Percentiles rank a stretch among this genome's conserved stretches.
phyloP scores from a whole-genome alignment of 2,329 filamentous ascomycete species.

The Beauveria australis region DNA sequence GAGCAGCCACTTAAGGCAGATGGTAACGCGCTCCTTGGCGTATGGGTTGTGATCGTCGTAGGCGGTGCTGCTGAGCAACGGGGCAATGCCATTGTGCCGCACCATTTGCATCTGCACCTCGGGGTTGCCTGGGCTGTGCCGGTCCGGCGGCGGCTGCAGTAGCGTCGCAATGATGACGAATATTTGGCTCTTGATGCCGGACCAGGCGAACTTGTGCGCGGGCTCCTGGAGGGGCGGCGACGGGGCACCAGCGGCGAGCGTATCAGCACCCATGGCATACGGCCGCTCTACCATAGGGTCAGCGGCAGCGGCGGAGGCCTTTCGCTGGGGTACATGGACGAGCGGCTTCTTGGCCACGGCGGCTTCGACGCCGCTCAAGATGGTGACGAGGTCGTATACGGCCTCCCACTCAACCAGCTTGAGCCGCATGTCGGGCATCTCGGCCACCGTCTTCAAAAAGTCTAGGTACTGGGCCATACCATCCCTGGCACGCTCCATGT shows the following conservation, averaged over 20 bases:
- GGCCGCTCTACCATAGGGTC: constrained; percentile 53
- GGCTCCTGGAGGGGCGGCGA: constrained; percentile 49
- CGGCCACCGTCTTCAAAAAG: constrained; percentile 82
- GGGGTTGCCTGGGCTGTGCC: constrained; percentile 54
- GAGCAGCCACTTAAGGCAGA: constrained; percentile 78
- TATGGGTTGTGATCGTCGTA: constrained; percentile 93
- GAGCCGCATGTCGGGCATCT: constrained; percentile 73
- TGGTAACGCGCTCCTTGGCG: constrained; percentile 82
- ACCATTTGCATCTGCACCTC: constrained; percentile 84
- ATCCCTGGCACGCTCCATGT: constrained; percentile 95
- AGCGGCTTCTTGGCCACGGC: constrained; percentile 79
- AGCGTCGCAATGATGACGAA: constrained; percentile 84
- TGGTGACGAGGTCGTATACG: constrained; percentile 76
- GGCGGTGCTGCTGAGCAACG: constrained; percentile 78
- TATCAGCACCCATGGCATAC: constrained; percentile 32
- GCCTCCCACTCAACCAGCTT: constrained; percentile 89
- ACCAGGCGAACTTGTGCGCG: constrained; percentile 57
- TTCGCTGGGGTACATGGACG: constrained; percentile 33
- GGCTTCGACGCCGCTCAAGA: constrained; percentile 79
- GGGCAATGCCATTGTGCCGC: constrained; percentile 75
- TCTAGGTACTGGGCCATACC: constrained; percentile 91
- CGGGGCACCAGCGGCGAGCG: constrained; percentile 28
- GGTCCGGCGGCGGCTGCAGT: constrained; percentile 68
- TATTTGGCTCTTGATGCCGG: constrained; percentile 82
- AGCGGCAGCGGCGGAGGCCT: constrained; percentile 23